phyloP scores from a whole-genome alignment of 139 green algal genomes.

The Micractinium conductrix region DNA sequence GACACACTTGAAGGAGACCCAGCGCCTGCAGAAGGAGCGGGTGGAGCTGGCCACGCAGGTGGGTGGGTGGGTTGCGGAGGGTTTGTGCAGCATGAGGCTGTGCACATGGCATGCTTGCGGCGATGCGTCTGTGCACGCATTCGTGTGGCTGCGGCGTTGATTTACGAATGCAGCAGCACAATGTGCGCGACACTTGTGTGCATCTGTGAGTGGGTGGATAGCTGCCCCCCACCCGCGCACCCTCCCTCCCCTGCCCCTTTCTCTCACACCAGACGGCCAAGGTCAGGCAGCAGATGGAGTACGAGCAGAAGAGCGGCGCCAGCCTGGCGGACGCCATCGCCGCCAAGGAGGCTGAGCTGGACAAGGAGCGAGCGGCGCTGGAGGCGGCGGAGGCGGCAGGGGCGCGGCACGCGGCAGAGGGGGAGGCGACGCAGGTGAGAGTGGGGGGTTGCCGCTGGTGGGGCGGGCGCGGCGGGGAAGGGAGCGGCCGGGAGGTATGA shows the following conservation, averaged over 20 bases:
- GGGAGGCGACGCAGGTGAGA: constrained; percentile 5
- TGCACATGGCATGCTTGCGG: no score
- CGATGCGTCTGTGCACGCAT: no score
- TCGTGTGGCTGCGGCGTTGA: no score
- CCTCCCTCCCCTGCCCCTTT: background rate
- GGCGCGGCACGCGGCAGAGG: background rate
- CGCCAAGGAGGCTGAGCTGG: constrained; percentile 34
- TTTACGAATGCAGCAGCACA: no score
- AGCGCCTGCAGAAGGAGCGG: constrained; percentile 40
- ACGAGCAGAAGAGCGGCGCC: constrained; percentile 33
- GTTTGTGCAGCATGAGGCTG: no score
- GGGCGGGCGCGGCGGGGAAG: no score
- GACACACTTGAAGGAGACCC: constrained; percentile 63
- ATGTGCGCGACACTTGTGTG: no score
- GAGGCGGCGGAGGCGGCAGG: constrained; percentile 28
- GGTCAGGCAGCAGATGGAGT: constrained; percentile 73
- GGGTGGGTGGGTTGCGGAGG: background rate
- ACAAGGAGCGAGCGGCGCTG: constrained; percentile 29
- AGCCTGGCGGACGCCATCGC: background rate
- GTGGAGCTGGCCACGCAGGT: constrained; percentile 42
- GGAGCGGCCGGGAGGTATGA: no score
- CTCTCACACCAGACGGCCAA: constrained; percentile 52
- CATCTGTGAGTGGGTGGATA: no score
- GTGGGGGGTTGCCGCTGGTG: no score
- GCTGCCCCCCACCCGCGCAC: background rate